phyloP scores from a whole-genome alignment of 352 stramenopile species.

The Phytopythium mirpurense region DNA sequence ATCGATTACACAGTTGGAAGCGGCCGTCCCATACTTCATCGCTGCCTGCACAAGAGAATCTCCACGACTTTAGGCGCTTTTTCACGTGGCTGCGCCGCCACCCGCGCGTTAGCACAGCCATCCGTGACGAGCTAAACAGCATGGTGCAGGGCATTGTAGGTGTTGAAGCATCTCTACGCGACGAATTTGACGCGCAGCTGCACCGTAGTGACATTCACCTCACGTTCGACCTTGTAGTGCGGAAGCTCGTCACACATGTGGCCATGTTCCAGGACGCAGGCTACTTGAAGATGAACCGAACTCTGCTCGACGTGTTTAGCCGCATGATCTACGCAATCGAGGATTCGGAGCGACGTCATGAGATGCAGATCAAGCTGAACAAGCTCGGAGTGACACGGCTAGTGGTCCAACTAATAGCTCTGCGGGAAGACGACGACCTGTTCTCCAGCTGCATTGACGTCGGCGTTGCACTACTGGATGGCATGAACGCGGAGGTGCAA shows the following conservation, averaged over 20 bases:
- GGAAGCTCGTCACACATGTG: conserved; percentile 55
- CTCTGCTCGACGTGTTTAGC: conserved; percentile 62
- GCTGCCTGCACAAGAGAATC: conserved; percentile 18
- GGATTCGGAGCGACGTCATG: conserved; percentile 34
- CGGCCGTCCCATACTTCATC: background rate
- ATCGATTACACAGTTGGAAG: conserved; percentile 3
- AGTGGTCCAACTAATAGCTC: conserved; percentile 59
- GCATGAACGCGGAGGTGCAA: conserved; percentile 76
- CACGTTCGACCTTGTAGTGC: conserved; percentile 65
- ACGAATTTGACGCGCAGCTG: conserved; percentile 38
- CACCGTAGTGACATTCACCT: conserved; percentile 36
- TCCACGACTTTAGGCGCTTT: conserved; percentile 45
- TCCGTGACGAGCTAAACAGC: conserved; percentile 64
- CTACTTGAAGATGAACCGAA: conserved; percentile 67
- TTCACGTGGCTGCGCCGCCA: conserved; percentile 34
- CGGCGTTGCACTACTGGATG: conserved; percentile 59
- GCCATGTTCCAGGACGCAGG: conserved; percentile 43
- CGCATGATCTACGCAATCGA: conserved; percentile 69
- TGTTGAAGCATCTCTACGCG: conserved; percentile 36
- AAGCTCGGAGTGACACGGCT: conserved; percentile 52
- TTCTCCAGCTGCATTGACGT: conserved; percentile 57
- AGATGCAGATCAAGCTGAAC: conserved; percentile 69
- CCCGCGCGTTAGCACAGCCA: conserved; percentile 29
- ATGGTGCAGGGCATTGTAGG: conserved; percentile 68
- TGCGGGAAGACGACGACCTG: conserved; percentile 42